These are phyloP conservation scores for Myxozyma mucilagina DNA, from an alignment of 805 yeast genomes.

Conservation along the genomic window DNA sequence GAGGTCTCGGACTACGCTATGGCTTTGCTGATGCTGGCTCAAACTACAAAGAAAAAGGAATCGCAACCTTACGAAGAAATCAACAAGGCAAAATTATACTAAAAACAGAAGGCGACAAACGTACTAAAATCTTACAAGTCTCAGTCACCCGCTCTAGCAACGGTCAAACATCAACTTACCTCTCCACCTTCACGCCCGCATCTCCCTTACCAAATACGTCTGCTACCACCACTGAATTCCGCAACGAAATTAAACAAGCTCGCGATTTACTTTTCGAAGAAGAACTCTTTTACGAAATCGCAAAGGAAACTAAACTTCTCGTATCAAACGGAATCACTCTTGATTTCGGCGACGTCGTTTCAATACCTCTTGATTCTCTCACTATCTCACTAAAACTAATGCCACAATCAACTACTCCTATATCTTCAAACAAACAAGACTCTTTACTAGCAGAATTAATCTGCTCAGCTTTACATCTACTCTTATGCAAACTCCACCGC, in stretches of 20 bases:
- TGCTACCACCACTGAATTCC: slow-evolving; percentile 35
- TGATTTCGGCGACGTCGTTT: slow-evolving; percentile 57
- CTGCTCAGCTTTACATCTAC: slow-evolving; percentile 54
- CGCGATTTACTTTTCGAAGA: slow-evolving; percentile 81
- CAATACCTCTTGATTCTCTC: slow-evolving; percentile 20
- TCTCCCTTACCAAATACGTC: neutral
- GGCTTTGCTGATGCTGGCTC: slow-evolving; percentile 94
- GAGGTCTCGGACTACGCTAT: slow-evolving; percentile 75
- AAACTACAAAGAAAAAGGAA: slow-evolving; percentile 67
- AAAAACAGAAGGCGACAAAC: slow-evolving; percentile 42
- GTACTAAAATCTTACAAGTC: slow-evolving; percentile 57
- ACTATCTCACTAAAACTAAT: too few species aligned
- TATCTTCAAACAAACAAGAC: slow-evolving; percentile 2
- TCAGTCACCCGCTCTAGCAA: slow-evolving; percentile 47
- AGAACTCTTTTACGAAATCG: slow-evolving; percentile 76
- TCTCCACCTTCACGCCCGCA: slow-evolving; percentile 1
- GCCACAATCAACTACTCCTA: too few species aligned
- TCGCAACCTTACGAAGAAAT: slow-evolving; percentile 65
- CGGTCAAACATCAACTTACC: neutral
- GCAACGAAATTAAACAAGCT: slow-evolving; percentile 63
- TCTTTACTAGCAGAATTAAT: slow-evolving; percentile 52
- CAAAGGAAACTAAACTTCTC: slow-evolving; percentile 71
- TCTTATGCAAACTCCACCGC: slow-evolving; percentile 61
- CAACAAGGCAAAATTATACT: slow-evolving; percentile 49
- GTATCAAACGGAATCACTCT: slow-evolving; percentile 70